Conservation (phyloP, 192 early-diverging fungal genomes). For the Phycomyces nitens region DNA sequence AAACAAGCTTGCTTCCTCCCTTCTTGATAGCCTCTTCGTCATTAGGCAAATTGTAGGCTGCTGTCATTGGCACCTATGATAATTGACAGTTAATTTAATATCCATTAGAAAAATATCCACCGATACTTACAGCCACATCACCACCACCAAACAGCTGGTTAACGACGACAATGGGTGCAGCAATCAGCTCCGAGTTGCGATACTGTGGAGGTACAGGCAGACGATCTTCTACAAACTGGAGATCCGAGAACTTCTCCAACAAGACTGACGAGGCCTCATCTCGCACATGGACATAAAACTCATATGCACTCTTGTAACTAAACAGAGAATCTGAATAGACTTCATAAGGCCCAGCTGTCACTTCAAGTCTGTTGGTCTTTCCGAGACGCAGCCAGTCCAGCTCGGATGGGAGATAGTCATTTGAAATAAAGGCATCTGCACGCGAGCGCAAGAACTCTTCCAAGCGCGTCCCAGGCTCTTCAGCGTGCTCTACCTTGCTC, state of each 20-base stretch:
- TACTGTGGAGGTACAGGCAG: slow-evolving; percentile 65
- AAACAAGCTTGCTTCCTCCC: slow-evolving; percentile 64
- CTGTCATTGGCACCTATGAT: slow-evolving; percentile 60
- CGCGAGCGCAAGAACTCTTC: slow-evolving; percentile 55
- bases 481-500: slow-evolving; percentile 39
- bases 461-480: slow-evolving; percentile 25
- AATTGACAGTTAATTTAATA: no score
- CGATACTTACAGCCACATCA: slow-evolving; percentile 50
- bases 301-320: slow-evolving; percentile 63
- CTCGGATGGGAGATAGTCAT: slow-evolving; percentile 65
- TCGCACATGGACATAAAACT: slow-evolving; percentile 64
- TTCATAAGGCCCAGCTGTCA: slow-evolving; percentile 71
- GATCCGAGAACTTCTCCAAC: slow-evolving; percentile 61
- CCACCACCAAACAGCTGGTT: slow-evolving; percentile 72
- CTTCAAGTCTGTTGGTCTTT: slow-evolving; percentile 59
- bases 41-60: slow-evolving; percentile 76
- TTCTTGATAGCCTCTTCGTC: slow-evolving; percentile 69
- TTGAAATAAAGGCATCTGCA: slow-evolving; percentile 53
- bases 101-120: not conserved
- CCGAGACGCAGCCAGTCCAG: slow-evolving; percentile 66
- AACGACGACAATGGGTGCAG: slow-evolving; percentile 70
- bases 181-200: slow-evolving; percentile 56
- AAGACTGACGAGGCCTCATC: slow-evolving; percentile 54
- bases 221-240: slow-evolving; percentile 63
- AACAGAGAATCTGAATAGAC: slow-evolving; percentile 68